Evolutionary conservation across 495 filamentous ascomycete species (phyloP).

Genomic region (Schizothecium vesticola): DNA sequence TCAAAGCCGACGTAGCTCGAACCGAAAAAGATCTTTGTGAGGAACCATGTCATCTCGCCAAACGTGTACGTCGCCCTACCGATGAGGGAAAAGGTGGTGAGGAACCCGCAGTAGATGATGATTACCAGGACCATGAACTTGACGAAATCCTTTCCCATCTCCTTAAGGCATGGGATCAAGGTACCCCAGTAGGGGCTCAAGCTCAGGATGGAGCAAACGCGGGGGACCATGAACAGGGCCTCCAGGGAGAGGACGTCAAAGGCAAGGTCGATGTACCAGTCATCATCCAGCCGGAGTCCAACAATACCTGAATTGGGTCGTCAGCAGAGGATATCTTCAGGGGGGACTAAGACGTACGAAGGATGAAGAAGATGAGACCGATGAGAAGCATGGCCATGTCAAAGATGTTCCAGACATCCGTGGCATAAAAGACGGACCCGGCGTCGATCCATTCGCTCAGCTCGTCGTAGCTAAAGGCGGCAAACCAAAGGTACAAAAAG

Average conservation of each 20-base stretch:
- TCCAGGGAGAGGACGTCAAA: constrained; percentile 88
- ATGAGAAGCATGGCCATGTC: constrained; percentile 84
- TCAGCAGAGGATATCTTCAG: background rate
- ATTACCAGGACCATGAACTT: constrained; percentile 86
- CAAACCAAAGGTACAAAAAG: constrained; percentile 62
- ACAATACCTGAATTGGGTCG: constrained; percentile 52
- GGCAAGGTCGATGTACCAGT: constrained; percentile 62
- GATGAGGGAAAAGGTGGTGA: constrained; percentile 87
- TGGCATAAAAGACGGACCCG: constrained; percentile 75
- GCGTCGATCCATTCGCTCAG: constrained; percentile 77
- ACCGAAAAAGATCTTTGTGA: constrained; percentile 78
- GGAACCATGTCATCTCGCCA: constrained; percentile 75
- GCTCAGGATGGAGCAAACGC: constrained; percentile 84
- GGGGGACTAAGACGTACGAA: constrained; percentile 51
- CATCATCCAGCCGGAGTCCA: constrained; percentile 59
- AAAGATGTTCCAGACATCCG: constrained; percentile 84
- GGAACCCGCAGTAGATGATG: constrained; percentile 78
- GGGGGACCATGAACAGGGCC: constrained; percentile 83
- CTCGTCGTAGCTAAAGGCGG: constrained; percentile 84
- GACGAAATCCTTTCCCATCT: constrained; percentile 91
- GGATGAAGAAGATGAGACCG: constrained; percentile 63
- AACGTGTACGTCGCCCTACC: constrained; percentile 70
- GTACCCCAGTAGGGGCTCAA: constrained; percentile 85
- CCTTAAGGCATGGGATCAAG: constrained; percentile 78
- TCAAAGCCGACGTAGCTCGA: constrained; percentile 78